Percentiles rank a stretch among this genome's conserved stretches.
Evolutionary conservation across 1,284 basidiomycete species (phyloP).

Genomic region (Cryptococcus hybrid): DNA sequence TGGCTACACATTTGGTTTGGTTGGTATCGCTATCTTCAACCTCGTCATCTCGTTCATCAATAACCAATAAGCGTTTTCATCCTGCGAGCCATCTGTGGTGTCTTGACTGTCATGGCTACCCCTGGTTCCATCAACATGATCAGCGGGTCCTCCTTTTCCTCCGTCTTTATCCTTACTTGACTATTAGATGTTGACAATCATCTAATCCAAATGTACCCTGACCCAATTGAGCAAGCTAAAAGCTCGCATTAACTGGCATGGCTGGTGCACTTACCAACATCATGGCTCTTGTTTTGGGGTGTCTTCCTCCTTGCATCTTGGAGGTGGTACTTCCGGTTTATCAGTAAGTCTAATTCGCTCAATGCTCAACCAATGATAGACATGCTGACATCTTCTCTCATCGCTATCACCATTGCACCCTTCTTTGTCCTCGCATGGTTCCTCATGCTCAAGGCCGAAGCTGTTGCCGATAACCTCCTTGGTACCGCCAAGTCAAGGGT

Average conservation of each 20-base stretch:
- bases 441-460: conserved; percentile 39
- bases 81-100: conserved; percentile 41
- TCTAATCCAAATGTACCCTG: conserved; percentile 42
- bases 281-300: conserved; percentile 36
- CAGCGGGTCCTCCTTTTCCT: conserved; percentile 8
- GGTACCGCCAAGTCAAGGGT: conserved; percentile 42
- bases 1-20: conserved; percentile 41
- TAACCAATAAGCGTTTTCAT: conserved; percentile 46
- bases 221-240: conserved; percentile 38
- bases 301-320: conserved; percentile 43
- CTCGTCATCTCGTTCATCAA: conserved; percentile 47
- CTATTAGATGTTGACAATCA: background rate
- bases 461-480: conserved; percentile 39
- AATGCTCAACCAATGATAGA: background rate
- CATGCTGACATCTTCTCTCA: background rate
- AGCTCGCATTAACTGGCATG: conserved; percentile 45
- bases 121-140: conserved; percentile 46
- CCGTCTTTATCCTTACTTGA: background rate
- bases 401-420: conserved; percentile 36
- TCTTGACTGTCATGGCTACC: conserved; percentile 44
- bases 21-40: conserved; percentile 42
- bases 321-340: conserved; percentile 49
- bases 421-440: conserved; percentile 36
- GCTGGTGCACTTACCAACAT: conserved; percentile 41
- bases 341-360: conserved; percentile 11